phyloP scores from a whole-genome alignment of 768 basidiomycete species.

The Tricholoma matsutake region DNA sequence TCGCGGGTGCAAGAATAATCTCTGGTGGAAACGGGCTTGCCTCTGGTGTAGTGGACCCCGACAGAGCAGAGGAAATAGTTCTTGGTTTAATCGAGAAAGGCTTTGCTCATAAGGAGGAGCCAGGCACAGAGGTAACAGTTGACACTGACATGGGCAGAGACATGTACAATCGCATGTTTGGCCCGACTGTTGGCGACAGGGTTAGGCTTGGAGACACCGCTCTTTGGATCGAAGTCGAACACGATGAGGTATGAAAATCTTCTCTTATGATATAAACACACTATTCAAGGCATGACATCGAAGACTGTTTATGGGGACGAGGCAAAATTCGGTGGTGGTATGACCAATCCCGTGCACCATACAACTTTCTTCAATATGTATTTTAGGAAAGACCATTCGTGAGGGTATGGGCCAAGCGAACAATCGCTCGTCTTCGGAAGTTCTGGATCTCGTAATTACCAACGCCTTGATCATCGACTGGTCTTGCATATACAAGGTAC shows the following conservation, averaged over 20 bases:
- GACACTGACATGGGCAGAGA: slow-evolving; percentile 64
- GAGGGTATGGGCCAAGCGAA: slow-evolving; percentile 97
- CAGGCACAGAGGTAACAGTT: slow-evolving; percentile 44
- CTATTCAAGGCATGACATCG: not conserved
- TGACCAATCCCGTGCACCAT: slow-evolving; percentile 7
- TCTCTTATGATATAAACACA: not conserved
- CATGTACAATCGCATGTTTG: slow-evolving; percentile 90
- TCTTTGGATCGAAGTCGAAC: slow-evolving; percentile 91
- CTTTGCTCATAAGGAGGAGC: slow-evolving; percentile 71
- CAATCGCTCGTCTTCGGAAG: slow-evolving; percentile 58
- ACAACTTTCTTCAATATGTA: not conserved
- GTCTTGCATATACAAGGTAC: slow-evolving; percentile 91
- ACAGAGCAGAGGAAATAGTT: slow-evolving; percentile 46
- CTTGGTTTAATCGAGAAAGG: slow-evolving; percentile 49
- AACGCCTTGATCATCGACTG: slow-evolving; percentile 94
- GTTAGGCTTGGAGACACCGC: slow-evolving; percentile 85
- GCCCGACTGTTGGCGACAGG: slow-evolving; percentile 89
- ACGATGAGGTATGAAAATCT: slow-evolving; percentile 57
- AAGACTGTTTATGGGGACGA: slow-evolving; percentile 93
- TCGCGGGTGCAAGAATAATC: slow-evolving; percentile 68
- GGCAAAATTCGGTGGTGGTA: slow-evolving; percentile 96
- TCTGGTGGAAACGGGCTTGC: slow-evolving; percentile 81
- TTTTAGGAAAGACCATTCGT: slow-evolving; percentile 82
- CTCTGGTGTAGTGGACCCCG: slow-evolving; percentile 46
- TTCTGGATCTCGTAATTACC: slow-evolving; percentile 91